phyloP scores from a whole-genome alignment of 768 basidiomycete species.

The Suillus alpinus region DNA sequence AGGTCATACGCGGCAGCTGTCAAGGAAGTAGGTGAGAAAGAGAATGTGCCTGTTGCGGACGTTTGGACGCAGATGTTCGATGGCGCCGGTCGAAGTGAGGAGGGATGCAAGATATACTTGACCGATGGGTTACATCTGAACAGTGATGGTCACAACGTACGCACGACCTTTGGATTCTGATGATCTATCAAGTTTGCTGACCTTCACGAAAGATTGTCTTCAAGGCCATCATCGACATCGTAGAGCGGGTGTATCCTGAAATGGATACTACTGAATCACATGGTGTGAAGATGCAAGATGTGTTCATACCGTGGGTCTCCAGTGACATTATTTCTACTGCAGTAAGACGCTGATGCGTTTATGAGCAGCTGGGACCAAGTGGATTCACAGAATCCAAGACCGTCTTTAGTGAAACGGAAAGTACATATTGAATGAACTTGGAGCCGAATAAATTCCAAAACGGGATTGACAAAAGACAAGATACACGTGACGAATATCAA shows the following conservation, averaged over 20 bases:
- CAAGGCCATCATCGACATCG: slow-evolving; percentile 56
- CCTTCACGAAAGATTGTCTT: slow-evolving; percentile 54
- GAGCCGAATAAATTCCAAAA: too few species aligned
- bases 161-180: slow-evolving; percentile 13
- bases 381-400: slow-evolving; percentile 18
- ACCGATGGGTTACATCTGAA: slow-evolving; percentile 82
- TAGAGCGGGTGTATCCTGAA: slow-evolving; percentile 60
- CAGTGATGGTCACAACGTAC: slow-evolving; percentile 65
- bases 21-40: slow-evolving; percentile 51
- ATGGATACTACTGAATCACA: slow-evolving; percentile 50
- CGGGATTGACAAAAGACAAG: neutral
- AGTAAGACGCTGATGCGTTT: neutral
- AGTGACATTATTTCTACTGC: neutral
- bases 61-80: slow-evolving; percentile 70
- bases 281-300: slow-evolving; percentile 41
- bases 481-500: slow-evolving; percentile 45
- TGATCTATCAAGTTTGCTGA: slow-evolving; percentile 4
- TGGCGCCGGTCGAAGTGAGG: slow-evolving; percentile 59
- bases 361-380: slow-evolving; percentile 22
- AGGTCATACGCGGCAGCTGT: slow-evolving; percentile 70
- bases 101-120: slow-evolving; percentile 48
- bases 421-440: too few species aligned
- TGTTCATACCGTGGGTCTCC: slow-evolving; percentile 67
- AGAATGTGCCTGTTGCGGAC: slow-evolving; percentile 64
- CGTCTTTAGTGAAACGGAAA: slow-evolving; percentile 18